Evolutionary conservation across 352 stramenopile genomes (phyloP).

Genomic region (Saprolegnia parasitica): DNA sequence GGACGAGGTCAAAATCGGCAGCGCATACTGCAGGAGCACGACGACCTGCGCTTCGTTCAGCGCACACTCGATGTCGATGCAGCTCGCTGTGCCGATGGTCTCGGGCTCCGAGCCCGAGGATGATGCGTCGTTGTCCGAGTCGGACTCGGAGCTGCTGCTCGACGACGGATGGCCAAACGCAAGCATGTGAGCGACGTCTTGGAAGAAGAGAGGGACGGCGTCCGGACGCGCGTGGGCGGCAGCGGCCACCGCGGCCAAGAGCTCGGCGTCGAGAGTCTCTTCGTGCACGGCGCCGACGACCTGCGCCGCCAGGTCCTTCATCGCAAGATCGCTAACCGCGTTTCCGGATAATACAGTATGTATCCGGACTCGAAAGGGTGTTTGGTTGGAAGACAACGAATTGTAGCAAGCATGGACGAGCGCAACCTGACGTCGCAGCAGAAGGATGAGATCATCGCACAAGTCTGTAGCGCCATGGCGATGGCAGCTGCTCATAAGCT

Average conservation of each 20-base stretch:
- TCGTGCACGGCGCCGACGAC: not conserved
- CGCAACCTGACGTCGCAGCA: constrained; percentile 68
- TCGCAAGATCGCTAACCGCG: not conserved
- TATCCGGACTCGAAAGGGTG: not conserved
- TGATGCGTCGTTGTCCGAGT: not conserved
- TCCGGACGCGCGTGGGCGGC: not conserved
- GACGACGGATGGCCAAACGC: not conserved
- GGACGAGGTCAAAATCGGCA: not conserved
- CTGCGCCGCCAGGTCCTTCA: not conserved
- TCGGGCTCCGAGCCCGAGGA: not conserved
- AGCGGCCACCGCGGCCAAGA: not conserved
- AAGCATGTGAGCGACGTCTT: not conserved
- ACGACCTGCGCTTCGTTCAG: not conserved
- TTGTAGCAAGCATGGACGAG: constrained; percentile 49
- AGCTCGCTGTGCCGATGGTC: not conserved
- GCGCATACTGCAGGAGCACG: not conserved
- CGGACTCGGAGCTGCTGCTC: not conserved
- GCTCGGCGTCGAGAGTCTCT: not conserved
- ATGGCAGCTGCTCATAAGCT: not conserved
- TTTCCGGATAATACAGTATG: not conserved
- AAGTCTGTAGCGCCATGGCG: constrained; percentile 37
- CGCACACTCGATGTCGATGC: not conserved
- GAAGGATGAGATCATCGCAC: constrained; percentile 81
- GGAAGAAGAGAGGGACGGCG: not conserved
- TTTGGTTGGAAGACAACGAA: constrained; percentile 19